Base-by-base conservation (phyloP, 768 basidiomycete species). In the Fistulinella prunicolor region DNA sequence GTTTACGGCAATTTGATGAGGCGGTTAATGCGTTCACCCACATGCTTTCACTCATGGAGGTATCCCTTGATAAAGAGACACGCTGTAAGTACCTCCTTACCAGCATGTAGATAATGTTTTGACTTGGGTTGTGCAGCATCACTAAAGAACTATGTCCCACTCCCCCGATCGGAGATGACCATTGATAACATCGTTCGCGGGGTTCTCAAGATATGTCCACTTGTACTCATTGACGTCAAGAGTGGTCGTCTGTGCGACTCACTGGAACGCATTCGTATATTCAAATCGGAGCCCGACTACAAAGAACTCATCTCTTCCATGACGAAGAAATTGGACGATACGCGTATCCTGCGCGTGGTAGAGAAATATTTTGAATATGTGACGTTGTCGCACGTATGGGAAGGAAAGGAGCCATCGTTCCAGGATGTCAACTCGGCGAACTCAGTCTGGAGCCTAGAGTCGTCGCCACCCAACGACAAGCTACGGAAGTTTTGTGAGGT, bases 351-450 rank as follows among this genome's bases (percentile, higher is more conserved):
- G 13, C 16, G 6, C 9, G 53, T 51, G 6, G 40, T 43, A 20
- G 40, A 6, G 16, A 12, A 24, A n/a, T 56, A 48, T 16, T 47
- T 56, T 12, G 28, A 36, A 39, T 56, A 51, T 24, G 49, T 51
- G 24, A 51, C 39, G 19, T 23, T 56, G 3, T 56, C 55, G 9
- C 55, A 56, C 13, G 44, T 48, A 6, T 56, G 55, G 55, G 20
- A 44, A 4, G 51, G 51, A 12, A 14, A 39, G 1, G 56, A 57
- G 16, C 50, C 51, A 1, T 20, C n/a, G 14, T 49, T 53, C 19
- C 24, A 53, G 28, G 56, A 53, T 6, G 30, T 57, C 28, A 19
- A 32, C 3, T n/a, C 7, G 5, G 46, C 13, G 2, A 35, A 46
- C 30, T 39, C 44, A 1, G 44, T 57, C 9, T 57, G 35, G 50